Conservation (phyloP, 768 basidiomycete species). For the Tricholoma hemisulphureum region DNA sequence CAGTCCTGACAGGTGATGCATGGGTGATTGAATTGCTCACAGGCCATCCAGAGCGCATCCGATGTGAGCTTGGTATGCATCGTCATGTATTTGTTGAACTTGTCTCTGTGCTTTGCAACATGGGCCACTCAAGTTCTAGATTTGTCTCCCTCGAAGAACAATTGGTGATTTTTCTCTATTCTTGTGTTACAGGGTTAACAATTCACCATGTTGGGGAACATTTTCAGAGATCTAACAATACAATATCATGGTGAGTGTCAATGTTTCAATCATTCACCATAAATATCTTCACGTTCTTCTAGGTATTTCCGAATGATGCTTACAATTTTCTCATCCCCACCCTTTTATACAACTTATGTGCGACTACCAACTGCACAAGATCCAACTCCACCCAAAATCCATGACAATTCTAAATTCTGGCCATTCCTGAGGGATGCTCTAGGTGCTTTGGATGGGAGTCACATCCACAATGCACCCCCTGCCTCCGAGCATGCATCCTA, state of each 20-base stretch:
- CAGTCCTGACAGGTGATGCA: too few species aligned
- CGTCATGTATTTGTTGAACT: not conserved
- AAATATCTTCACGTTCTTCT: not conserved
- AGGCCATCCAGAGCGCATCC: not conserved
- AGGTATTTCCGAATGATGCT: slow-evolving; percentile 8
- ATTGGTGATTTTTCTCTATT: not conserved
- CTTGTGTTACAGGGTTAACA: not conserved
- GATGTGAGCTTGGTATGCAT: too few species aligned
- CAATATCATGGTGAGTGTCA: not conserved
- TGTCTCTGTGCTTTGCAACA: not conserved
- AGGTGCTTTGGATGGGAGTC: slow-evolving; percentile 15
- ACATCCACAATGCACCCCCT: slow-evolving; percentile 9
- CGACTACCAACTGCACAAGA: slow-evolving; percentile 3
- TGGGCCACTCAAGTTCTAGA: not conserved
- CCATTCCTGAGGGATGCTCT: slow-evolving; percentile 19
- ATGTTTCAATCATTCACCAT: not conserved
- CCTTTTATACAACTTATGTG: slow-evolving; percentile 17
- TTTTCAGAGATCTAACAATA: not conserved
- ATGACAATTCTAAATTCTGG: slow-evolving; percentile 20
- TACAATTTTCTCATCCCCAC: slow-evolving; percentile 5
- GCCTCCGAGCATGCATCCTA: not conserved
- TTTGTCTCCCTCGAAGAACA: not conserved
- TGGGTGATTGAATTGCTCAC: not conserved
- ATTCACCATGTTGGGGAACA: not conserved
- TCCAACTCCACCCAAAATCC: slow-evolving; percentile 9